Conservation (phyloP, 108 stramenopile species). For the Fragilariopsis cylindrus region DNA sequence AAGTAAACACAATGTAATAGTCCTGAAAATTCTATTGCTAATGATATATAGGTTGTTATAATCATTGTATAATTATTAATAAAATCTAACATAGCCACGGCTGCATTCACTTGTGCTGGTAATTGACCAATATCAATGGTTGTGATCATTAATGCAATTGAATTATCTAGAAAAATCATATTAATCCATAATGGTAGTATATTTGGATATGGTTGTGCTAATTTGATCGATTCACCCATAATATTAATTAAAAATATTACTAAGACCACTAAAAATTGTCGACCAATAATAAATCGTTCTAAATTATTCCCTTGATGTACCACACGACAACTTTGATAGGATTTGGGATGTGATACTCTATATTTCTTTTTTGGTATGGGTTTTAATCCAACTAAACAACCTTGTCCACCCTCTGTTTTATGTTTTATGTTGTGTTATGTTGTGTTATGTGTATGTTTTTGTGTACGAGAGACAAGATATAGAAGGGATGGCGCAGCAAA, state of each 20-base stretch:
- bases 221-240: conserved; percentile 17
- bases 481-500: too few relatives aligned
- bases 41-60: conserved; percentile 41
- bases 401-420: conserved; percentile 39
- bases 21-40: conserved; percentile 72
- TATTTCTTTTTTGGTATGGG: conserved; percentile 24
- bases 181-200: conserved; percentile 31
- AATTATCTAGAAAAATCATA: conserved; percentile 38
- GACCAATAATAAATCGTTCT: conserved; percentile 59
- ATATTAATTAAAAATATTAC: conserved; percentile 61
- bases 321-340: conserved; percentile 42
- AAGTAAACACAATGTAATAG: conserved; percentile 67
- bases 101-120: conserved; percentile 65
- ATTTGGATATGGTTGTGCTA: conserved; percentile 31
- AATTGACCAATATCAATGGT: conserved; percentile 48
- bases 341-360: conserved; percentile 40
- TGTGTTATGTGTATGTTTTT: too few relatives aligned
- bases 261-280: conserved; percentile 64
- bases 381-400: conserved; percentile 36
- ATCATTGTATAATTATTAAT: conserved; percentile 64
- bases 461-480: too few relatives aligned
- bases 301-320: conserved; percentile 66
- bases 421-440: conserved; percentile 30
- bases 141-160: conserved; percentile 41
- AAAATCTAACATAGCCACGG: conserved; percentile 63